phyloP scores from a whole-genome alignment of 306 rosid genomes.

The Phaseolus lunatus region DNA sequence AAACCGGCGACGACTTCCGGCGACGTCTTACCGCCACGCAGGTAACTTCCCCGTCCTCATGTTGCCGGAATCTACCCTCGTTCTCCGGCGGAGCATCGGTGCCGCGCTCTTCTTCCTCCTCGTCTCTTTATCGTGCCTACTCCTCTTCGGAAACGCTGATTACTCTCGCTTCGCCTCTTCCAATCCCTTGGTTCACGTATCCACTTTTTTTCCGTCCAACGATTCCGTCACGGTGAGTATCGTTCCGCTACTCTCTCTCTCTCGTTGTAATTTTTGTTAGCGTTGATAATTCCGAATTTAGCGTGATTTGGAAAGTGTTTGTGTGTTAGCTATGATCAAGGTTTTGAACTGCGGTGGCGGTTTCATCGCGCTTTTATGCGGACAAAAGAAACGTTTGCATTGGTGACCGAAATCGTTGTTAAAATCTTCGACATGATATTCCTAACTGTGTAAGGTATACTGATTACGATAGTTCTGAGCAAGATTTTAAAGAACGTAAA shows the following conservation, averaged over 20 bases:
- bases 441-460: neutral
- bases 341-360: neutral
- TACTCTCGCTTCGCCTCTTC: slow-evolving; percentile 53
- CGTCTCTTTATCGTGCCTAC: slow-evolving; percentile 57
- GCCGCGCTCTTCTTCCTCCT: slow-evolving; percentile 52
- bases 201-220: slow-evolving; percentile 42
- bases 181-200: slow-evolving; percentile 14
- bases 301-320: slow-evolving; percentile 12
- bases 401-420: neutral
- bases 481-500: neutral
- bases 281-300: neutral
- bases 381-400: neutral
- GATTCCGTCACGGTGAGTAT: slow-evolving; percentile 56
- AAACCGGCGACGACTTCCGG: slow-evolving; percentile 40
- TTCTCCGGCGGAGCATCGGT: slow-evolving; percentile 39
- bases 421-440: neutral
- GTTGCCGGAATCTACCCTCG: slow-evolving; percentile 44
- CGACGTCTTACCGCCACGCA: slow-evolving; percentile 11
- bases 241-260: neutral
- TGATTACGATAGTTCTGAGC: neutral
- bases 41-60: slow-evolving; percentile 31
- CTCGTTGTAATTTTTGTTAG: neutral
- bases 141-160: slow-evolving; percentile 53
- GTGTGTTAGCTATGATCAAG: neutral
- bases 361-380: neutral